Percentiles rank a stretch among this genome's conserved stretches.
These are phyloP conservation scores for Chaetomiaceae sp. DNA, from an alignment of 2,329 filamentous ascomycete genomes.

Conservation along the genomic window DNA sequence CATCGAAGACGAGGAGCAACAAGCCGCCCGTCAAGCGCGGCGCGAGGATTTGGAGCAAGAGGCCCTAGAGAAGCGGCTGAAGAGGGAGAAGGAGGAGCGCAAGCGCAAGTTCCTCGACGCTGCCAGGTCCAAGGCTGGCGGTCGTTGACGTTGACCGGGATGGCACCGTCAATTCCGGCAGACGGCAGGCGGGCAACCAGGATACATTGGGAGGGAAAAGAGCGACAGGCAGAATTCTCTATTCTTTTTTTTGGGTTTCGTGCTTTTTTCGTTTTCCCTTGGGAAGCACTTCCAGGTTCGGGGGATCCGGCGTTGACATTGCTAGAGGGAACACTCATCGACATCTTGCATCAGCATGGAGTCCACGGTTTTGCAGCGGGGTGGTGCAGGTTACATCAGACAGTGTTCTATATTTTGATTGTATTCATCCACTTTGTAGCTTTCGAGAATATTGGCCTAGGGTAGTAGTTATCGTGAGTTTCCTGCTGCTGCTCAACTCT, in stretches of 20 bases:
- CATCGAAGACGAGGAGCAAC: conserved; percentile 65
- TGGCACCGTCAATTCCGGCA: too few relatives aligned
- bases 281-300: not conserved
- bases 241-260: not conserved
- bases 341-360: conserved; percentile 17
- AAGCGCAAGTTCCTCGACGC: conserved; percentile 32
- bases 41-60: conserved; percentile 64
- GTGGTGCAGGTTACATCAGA: not conserved
- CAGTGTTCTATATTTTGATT: not conserved
- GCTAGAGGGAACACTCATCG: conserved; percentile 10
- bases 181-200: not conserved
- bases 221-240: not conserved
- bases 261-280: not conserved
- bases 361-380: conserved; percentile 3
- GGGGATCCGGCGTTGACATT: conserved; percentile 8
- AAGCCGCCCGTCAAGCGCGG: conserved; percentile 57
- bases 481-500: not conserved
- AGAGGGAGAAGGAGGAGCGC: conserved; percentile 56
- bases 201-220: not conserved
- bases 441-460: too few relatives aligned
- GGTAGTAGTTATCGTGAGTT: not conserved
- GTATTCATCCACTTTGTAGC: not conserved
- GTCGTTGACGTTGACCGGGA: conserved; percentile 8
- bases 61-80: conserved; percentile 56
- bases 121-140: conserved; percentile 15